phyloP scores from a whole-genome alignment of 2,329 filamentous ascomycete species.

The Anthostomella pinea region DNA sequence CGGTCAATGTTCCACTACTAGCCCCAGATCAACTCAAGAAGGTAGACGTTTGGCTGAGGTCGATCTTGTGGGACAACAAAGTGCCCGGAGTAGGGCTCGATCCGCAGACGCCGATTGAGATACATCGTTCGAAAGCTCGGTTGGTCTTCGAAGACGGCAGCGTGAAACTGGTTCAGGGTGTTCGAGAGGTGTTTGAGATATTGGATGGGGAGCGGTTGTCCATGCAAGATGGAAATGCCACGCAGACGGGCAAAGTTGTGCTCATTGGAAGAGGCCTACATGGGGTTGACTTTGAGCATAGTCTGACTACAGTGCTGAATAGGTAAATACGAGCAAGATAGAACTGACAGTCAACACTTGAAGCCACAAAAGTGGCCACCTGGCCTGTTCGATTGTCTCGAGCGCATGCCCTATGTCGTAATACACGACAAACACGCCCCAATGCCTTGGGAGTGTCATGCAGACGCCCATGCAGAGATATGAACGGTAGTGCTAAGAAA shows the following conservation, averaged over 20 bases:
- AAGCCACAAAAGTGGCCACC: too few relatives aligned
- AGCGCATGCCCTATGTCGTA: too few relatives aligned
- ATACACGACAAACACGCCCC: too few relatives aligned
- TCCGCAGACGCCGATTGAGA: constrained; percentile 57
- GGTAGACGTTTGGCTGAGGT: constrained; percentile 79
- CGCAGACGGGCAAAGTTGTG: constrained; percentile 55
- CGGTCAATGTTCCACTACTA: constrained; percentile 65
- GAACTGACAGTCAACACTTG: not conserved
- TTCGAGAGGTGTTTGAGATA: constrained; percentile 91
- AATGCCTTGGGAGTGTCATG: too few relatives aligned
- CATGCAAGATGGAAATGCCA: constrained; percentile 19
- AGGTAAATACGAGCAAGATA: constrained; percentile 2
- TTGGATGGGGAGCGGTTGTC: constrained; percentile 52
- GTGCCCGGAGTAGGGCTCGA: constrained; percentile 47
- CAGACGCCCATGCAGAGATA: too few relatives aligned
- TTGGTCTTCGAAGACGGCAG: constrained; percentile 63
- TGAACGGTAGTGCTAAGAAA: too few relatives aligned
- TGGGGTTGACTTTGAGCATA: constrained; percentile 50
- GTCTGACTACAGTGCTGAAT: constrained; percentile 14
- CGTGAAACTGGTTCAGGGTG: constrained; percentile 81
- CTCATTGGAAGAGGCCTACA: constrained; percentile 59
- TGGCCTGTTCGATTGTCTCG: too few relatives aligned
- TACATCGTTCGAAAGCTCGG: constrained; percentile 85
- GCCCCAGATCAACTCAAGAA: constrained; percentile 52
- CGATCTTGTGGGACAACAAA: constrained; percentile 76